These are phyloP conservation scores for Gentiana dahurica DNA, from an alignment of 257 asterid genomes.

Conservation along the genomic window DNA sequence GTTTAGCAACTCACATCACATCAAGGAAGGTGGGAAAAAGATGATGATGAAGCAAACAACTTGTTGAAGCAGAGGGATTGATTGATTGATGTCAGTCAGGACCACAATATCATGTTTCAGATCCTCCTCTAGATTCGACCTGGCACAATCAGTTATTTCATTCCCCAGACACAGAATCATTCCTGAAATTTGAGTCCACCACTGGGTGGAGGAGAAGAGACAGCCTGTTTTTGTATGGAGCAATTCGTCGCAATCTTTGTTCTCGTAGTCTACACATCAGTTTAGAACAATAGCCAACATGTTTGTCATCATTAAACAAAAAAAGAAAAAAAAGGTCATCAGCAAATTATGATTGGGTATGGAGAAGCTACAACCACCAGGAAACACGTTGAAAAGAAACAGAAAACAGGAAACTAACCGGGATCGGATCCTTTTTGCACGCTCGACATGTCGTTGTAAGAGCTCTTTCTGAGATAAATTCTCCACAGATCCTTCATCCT, in stretches of 20 bases:
- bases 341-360: too few species aligned
- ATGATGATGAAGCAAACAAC: too few species aligned
- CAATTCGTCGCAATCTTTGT: conserved; percentile 60
- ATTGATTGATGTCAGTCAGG: too few species aligned
- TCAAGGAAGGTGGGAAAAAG: too few species aligned
- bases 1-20: too few species aligned
- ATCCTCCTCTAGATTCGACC: too few species aligned
- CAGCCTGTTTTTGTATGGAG: conserved; percentile 72
- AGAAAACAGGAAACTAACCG: conserved; percentile 34
- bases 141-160: conserved; percentile 15
- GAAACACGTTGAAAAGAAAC: background rate
- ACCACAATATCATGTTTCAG: too few species aligned
- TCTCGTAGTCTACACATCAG: conserved; percentile 65
- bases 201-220: conserved; percentile 76
- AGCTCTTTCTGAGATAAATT: conserved; percentile 53
- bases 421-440: conserved; percentile 80
- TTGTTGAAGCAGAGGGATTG: too few species aligned
- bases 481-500: conserved; percentile 60
- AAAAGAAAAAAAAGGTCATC: too few species aligned
- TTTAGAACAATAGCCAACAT: conserved; percentile 6
- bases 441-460: conserved; percentile 70
- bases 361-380: background rate
- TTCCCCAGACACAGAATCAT: conserved; percentile 40
- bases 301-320: too few species aligned
- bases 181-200: conserved; percentile 62